Conservation (phyloP, 2,329 filamentous ascomycete species). For the Torrubiella hemipterigena region DNA sequence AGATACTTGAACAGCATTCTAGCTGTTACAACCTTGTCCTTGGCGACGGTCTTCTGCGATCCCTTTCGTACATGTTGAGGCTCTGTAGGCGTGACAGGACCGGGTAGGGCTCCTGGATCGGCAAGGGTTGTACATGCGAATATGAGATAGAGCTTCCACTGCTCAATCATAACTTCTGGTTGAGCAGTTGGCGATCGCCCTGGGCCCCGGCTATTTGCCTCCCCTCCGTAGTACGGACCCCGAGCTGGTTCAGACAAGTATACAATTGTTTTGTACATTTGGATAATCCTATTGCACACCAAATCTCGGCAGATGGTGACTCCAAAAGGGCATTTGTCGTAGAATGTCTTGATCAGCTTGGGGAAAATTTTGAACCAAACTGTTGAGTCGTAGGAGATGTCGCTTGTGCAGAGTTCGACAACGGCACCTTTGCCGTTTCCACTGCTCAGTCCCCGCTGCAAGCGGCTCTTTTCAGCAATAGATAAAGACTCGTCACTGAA, state of each 20-base stretch:
- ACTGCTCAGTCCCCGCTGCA: conserved; percentile 81
- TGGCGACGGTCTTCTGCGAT: conserved; percentile 56
- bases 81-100: conserved; percentile 29
- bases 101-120: conserved; percentile 54
- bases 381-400: conserved; percentile 86
- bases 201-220: conserved; percentile 39
- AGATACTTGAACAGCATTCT: conserved; percentile 82
- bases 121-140: conserved; percentile 94
- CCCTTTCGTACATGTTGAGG: conserved; percentile 70
- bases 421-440: conserved; percentile 75
- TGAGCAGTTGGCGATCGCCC: conserved; percentile 55
- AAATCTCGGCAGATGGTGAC: conserved; percentile 84
- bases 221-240: conserved; percentile 51
- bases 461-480: conserved; percentile 79
- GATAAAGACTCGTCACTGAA: conserved; percentile 87
- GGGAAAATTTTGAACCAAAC: conserved; percentile 98
- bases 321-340: conserved; percentile 82
- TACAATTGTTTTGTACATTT: conserved; percentile 82
- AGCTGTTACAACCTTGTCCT: conserved; percentile 76
- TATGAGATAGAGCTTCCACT: conserved; percentile 95
- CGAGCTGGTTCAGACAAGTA: conserved; percentile 63
- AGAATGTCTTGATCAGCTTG: conserved; percentile 82
- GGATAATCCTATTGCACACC: conserved; percentile 80
- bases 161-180: conserved; percentile 81
- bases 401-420: conserved; percentile 89